These are phyloP conservation scores for Postia placenta DNA, from an alignment of 768 basidiomycete genomes.

Conservation along the genomic window DNA sequence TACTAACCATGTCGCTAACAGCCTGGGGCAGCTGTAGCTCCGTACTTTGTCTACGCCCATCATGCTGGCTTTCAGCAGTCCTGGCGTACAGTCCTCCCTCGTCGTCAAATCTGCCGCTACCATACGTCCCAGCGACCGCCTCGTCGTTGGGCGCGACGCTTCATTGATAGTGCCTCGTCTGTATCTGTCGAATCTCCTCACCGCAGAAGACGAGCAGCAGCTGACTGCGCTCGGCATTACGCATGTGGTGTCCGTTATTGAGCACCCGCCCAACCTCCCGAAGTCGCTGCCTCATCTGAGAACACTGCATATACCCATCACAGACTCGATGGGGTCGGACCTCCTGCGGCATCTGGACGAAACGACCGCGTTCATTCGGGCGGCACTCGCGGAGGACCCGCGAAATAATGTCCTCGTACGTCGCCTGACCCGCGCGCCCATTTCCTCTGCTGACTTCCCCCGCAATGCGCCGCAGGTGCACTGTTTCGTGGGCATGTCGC, in stretches of 20 bases:
- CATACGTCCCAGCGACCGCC: slow-evolving; percentile 2
- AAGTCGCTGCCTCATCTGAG: slow-evolving; percentile 30
- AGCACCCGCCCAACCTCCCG: slow-evolving; percentile 41
- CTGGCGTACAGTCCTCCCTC: slow-evolving; percentile 4
- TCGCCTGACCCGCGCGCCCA: not conserved
- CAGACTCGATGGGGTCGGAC: slow-evolving; percentile 34
- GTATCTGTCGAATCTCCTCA: slow-evolving; percentile 58
- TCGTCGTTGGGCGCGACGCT: slow-evolving; percentile 7
- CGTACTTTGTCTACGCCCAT: slow-evolving; percentile 6
- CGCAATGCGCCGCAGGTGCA: slow-evolving; percentile 48
- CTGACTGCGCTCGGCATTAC: slow-evolving; percentile 60
- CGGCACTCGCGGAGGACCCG: slow-evolving; percentile 38
- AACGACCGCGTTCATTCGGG: slow-evolving; percentile 48
- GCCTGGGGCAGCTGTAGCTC: too few species aligned
- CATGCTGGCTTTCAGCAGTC: slow-evolving; percentile 13
- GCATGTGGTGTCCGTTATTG: slow-evolving; percentile 64
- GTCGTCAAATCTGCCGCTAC: slow-evolving; percentile 2
- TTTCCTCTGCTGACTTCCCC: not conserved
- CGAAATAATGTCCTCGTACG: slow-evolving; percentile 45
- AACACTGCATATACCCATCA: slow-evolving; percentile 46
- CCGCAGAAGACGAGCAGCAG: slow-evolving; percentile 43
- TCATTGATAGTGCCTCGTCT: slow-evolving; percentile 40
- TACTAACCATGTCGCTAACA: too few species aligned
- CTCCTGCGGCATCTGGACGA: slow-evolving; percentile 39
- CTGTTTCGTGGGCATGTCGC: slow-evolving; percentile 69